phyloP scores from a whole-genome alignment of 768 basidiomycete species.

The Mycena rebaudengoi region DNA sequence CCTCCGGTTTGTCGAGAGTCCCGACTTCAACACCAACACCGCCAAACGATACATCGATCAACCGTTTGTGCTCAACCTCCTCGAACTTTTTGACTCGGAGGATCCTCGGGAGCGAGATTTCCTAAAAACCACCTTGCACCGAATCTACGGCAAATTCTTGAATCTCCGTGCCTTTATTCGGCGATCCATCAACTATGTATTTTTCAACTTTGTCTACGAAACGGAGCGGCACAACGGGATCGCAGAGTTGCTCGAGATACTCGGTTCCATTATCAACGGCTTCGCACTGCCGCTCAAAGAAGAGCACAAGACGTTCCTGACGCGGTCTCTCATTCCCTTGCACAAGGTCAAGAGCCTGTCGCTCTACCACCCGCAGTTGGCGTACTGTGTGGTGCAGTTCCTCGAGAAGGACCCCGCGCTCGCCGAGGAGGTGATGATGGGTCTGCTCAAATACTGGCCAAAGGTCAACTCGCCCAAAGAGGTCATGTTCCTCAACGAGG shows the following conservation, averaged over 20 bases:
- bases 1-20: constrained; percentile 96
- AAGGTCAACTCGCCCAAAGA: constrained; percentile 99
- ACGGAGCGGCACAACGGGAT: constrained; percentile 99
- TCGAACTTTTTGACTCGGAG: constrained; percentile 98
- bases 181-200: constrained; percentile 99
- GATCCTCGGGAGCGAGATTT: constrained; percentile 99
- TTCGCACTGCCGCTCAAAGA: constrained; percentile 98
- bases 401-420: constrained; percentile 93
- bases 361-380: constrained; percentile 98
- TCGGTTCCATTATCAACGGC: constrained; percentile 99
- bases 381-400: constrained; percentile 99
- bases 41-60: constrained; percentile 99
- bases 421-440: constrained; percentile 95
- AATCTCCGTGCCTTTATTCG: constrained; percentile 98
- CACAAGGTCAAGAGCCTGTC: constrained; percentile 99
- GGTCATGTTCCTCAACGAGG: constrained; percentile 99
- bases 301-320: constrained; percentile 98
- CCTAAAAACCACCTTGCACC: constrained; percentile 97
- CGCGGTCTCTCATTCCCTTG: constrained; percentile 90
- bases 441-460: constrained; percentile 97
- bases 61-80: constrained; percentile 91
- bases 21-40: constrained; percentile 97
- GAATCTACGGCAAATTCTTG: constrained; percentile 99
- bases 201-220: constrained; percentile 99
- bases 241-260: constrained; percentile 96